Evolutionary conservation across 106 monocot genomes (phyloP), one percentile per base, ranked within the genome.

Genomic region (Platanthera guangdongensis): DNA sequence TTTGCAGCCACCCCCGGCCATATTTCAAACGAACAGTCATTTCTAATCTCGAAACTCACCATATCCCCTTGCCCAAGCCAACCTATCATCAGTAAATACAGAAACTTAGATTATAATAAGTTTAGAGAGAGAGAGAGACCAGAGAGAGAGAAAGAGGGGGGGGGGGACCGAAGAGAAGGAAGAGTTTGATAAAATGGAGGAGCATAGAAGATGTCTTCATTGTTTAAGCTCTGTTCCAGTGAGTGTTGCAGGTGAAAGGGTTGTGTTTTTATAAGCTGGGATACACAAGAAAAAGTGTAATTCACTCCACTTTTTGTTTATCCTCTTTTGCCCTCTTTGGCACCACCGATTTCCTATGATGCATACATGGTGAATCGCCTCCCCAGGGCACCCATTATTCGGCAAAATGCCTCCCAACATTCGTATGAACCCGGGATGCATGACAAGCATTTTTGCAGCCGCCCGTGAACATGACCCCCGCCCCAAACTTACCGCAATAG

Each of bases 11-110:
- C 57, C 13, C 85, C 94, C 0, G 88, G 94, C 91, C 94, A 91
- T 71, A 94, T 76, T 4, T 85, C 86, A 78, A 89, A 91, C 8
- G 84, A 74, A 62, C 94, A 94, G 49, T 82, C 85, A 83, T 91
- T 94, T 25, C 5, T 78, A 15, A 89, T 48, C 19, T 80, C 63
- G 71, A 89, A 87, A 19, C 55, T 80, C 9, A 78, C 82, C 19
- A 10, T 74, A 9, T 62, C 7, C 22, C 63, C 83, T 19, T 70
- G 9, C n/a, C 15, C 79, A 64, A 85, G 8, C 22, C 11, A 32
- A 32, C 77, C 67, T 77, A 72, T 60, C 39, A 53, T 53, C 12
- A 53, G 3, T 3, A 53, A 4, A 53, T 10, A 53, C 12, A 14
- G 14, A 14, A 53, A 53, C 53, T 53, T 53, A 10, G 8, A 14